These are phyloP conservation scores for Fallopia convolvulus DNA, from an alignment of 148 eudicot species.

Conservation along the genomic window DNA sequence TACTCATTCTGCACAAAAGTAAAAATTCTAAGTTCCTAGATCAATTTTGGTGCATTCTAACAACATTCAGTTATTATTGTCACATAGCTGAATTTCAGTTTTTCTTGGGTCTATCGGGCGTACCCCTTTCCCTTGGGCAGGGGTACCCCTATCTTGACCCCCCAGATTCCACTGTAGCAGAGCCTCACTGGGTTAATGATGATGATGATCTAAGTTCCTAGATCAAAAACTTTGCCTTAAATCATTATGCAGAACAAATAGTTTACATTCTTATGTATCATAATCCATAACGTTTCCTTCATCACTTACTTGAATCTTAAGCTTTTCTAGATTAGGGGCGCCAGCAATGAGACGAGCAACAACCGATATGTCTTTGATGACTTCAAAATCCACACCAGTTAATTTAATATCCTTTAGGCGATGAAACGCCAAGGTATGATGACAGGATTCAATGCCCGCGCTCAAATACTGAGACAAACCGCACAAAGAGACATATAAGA, in stretches of 20 bases:
- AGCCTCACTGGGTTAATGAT: too few relatives aligned
- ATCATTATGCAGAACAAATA: not conserved
- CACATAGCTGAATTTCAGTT: too few relatives aligned
- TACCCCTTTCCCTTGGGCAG: too few relatives aligned
- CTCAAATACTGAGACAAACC: slow-evolving; percentile 55
- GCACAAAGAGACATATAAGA: not conserved
- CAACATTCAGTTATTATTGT: too few relatives aligned
- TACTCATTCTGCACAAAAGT: slow-evolving; percentile 21
- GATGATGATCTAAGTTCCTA: too few relatives aligned
- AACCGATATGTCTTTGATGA: slow-evolving; percentile 65
- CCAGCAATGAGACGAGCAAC: slow-evolving; percentile 63
- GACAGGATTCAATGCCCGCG: slow-evolving; percentile 52
- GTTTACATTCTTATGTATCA: not conserved
- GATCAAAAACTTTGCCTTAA: too few relatives aligned
- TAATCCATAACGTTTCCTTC: not conserved
- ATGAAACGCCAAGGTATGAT: slow-evolving; percentile 30
- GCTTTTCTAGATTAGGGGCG: too few relatives aligned
- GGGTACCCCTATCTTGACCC: too few relatives aligned
- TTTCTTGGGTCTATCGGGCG: too few relatives aligned
- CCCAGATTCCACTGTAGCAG: too few relatives aligned
- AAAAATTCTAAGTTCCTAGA: not conserved
- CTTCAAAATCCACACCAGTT: slow-evolving; percentile 5
- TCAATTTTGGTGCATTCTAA: too few relatives aligned
- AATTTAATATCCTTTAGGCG: slow-evolving; percentile 28
- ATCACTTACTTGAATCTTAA: too few relatives aligned